Conservation (phyloP, 208 protist genomes). For the Naegleria lovaniensis region DNA sequence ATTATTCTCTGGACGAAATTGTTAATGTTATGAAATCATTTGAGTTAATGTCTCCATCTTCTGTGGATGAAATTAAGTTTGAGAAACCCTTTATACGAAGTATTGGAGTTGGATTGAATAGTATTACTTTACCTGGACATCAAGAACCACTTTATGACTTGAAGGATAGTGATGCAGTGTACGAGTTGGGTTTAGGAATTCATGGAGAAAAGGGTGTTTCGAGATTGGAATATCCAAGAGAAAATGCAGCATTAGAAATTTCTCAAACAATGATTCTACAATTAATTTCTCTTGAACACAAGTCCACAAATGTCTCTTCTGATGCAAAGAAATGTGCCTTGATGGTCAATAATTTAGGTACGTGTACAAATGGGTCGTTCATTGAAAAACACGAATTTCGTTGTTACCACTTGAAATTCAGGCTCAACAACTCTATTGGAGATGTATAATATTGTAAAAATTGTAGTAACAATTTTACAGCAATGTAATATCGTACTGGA, state of each 20-base stretch:
- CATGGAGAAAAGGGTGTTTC: slow-evolving; percentile 65
- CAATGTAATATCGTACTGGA: slow-evolving; percentile 43
- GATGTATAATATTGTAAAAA: slow-evolving; percentile 48
- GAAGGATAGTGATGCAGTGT: slow-evolving; percentile 29
- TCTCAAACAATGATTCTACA: not conserved
- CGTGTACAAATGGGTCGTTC: no score
- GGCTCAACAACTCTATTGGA: slow-evolving; percentile 68
- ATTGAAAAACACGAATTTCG: slow-evolving; percentile 1
- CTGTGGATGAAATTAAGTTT: not conserved
- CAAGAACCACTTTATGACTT: slow-evolving; percentile 47
- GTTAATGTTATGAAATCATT: not conserved
- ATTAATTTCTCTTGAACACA: not conserved
- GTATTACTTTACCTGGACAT: slow-evolving; percentile 33
- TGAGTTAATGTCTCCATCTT: not conserved
- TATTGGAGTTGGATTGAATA: slow-evolving; percentile 32
- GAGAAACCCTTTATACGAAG: not conserved
- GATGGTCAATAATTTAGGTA: no score
- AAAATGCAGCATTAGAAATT: not conserved
- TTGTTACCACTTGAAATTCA: slow-evolving; percentile 75
- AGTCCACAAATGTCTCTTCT: not conserved
- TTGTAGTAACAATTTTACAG: slow-evolving; percentile 46
- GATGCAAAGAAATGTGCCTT: no score
- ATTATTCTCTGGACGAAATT: slow-evolving; percentile 1
- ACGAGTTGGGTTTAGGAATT: slow-evolving; percentile 72
- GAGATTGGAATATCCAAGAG: not conserved